These are phyloP conservation scores for Dactylellina leptospora DNA, from an alignment of 2,329 filamentous ascomycete genomes.

Conservation along the genomic window DNA sequence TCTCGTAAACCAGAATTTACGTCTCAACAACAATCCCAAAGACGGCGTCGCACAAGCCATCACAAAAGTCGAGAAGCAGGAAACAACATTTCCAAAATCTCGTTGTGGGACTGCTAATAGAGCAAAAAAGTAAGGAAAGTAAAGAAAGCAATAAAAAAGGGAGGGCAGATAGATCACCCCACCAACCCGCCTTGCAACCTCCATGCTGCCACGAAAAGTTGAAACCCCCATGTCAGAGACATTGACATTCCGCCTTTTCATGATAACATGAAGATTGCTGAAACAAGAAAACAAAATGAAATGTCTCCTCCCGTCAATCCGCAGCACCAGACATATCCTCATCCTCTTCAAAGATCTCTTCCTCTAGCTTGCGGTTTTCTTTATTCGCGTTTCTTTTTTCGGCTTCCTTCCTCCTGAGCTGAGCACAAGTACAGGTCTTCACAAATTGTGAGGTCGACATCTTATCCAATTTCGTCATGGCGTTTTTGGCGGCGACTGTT, in stretches of 20 bases:
- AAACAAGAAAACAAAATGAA: constrained; percentile 29
- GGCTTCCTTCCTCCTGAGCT: constrained; percentile 33
- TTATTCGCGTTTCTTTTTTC: constrained; percentile 19
- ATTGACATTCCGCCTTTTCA: constrained; percentile 30
- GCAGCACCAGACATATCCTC: background rate
- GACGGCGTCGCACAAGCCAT: background rate
- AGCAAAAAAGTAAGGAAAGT: background rate
- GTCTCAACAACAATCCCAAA: background rate
- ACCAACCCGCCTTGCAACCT: constrained; percentile 16
- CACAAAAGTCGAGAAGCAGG: background rate
- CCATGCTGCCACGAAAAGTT: constrained; percentile 15
- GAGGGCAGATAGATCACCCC: background rate
- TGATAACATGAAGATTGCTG: constrained; percentile 31
- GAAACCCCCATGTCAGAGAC: constrained; percentile 17
- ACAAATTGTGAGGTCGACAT: constrained; percentile 58
- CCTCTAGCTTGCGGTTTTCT: constrained; percentile 10
- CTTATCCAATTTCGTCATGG: constrained; percentile 64
- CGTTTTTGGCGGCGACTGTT: constrained; percentile 70
- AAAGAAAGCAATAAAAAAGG: background rate
- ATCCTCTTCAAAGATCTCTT: background rate
- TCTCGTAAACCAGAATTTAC: constrained; percentile 11
- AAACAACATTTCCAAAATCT: background rate
- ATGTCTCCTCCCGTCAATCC: constrained; percentile 61
- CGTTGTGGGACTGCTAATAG: background rate
- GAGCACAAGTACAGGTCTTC: constrained; percentile 54